A percentile compares a stretch with the other conserved stretches of the same genome.
phyloP scores from a whole-genome alignment of 345 rosid species.

The Salix exigua region DNA sequence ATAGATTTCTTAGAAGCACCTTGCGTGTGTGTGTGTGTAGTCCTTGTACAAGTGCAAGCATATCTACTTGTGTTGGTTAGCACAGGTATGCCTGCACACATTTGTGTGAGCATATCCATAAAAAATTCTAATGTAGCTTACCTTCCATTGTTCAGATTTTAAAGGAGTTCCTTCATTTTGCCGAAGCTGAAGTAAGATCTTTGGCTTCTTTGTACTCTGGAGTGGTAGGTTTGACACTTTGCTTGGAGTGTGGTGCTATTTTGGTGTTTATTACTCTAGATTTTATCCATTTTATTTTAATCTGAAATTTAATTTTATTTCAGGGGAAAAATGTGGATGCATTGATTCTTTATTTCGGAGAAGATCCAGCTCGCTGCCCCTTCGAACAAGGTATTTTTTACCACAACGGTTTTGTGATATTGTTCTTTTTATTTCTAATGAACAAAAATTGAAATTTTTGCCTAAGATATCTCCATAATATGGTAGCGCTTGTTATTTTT shows the following conservation, averaged over 20 bases:
- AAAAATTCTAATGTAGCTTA: neutral
- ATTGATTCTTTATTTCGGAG: constrained; percentile 87
- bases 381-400: constrained; percentile 73
- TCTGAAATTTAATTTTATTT: constrained; percentile 3
- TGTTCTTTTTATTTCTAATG: neutral
- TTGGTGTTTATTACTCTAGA: constrained; percentile 3
- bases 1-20: neutral
- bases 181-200: constrained; percentile 82
- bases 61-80: neutral
- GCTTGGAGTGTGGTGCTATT: neutral
- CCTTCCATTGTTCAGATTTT: constrained; percentile 39
- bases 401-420: neutral
- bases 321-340: constrained; percentile 91
- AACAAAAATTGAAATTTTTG: neutral
- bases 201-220: constrained; percentile 76
- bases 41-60: neutral
- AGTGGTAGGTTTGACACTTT: constrained; percentile 52
- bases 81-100: neutral
- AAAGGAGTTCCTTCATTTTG: constrained; percentile 71
- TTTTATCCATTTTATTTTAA: neutral
- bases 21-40: neutral
- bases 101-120: neutral
- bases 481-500: neutral
- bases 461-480: neutral
- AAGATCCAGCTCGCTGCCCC: constrained; percentile 89